Evolutionary conservation across 805 yeast species (phyloP).

Genomic region (Candida maesae): DNA sequence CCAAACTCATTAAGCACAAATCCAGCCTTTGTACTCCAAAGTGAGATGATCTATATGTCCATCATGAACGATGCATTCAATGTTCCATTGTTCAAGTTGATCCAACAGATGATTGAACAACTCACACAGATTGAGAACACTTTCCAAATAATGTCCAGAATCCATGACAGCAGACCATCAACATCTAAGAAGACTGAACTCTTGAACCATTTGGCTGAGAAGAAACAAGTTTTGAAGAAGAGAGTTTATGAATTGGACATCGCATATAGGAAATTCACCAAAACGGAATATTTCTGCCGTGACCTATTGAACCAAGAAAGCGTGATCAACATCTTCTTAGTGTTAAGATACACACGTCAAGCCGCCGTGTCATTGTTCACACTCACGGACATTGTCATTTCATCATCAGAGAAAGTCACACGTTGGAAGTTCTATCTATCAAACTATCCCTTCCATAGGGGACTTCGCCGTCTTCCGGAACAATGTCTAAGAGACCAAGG

Average conservation of each 20-base stretch:
- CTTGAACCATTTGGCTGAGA: constrained; percentile 8
- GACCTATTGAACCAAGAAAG: constrained; percentile 34
- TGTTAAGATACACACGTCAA: constrained; percentile 38
- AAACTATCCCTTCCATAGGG: constrained; percentile 37
- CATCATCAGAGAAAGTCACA: constrained; percentile 3
- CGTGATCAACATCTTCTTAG: constrained; percentile 36
- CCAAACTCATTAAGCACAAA: constrained; percentile 3
- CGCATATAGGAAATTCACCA: constrained; percentile 34
- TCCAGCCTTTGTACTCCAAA: constrained; percentile 7
- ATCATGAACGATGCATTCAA: constrained; percentile 33
- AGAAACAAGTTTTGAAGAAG: constrained; percentile 25
- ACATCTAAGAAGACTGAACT: neutral
- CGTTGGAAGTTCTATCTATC: constrained; percentile 37
- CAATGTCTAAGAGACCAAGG: constrained; percentile 46
- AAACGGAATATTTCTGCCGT: constrained; percentile 32
- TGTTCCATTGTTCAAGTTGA: constrained; percentile 26
- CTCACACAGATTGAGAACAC: constrained; percentile 25
- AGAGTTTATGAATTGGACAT: constrained; percentile 32
- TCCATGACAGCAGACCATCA: neutral
- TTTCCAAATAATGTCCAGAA: neutral
- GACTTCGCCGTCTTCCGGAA: constrained; percentile 37
- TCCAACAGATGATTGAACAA: constrained; percentile 31
- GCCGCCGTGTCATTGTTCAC: constrained; percentile 34
- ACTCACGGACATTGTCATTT: constrained; percentile 17
- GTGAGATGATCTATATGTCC: constrained; percentile 25